Conservation (phyloP, 2,329 filamentous ascomycete species). For the Tolypocladium amazonense region DNA sequence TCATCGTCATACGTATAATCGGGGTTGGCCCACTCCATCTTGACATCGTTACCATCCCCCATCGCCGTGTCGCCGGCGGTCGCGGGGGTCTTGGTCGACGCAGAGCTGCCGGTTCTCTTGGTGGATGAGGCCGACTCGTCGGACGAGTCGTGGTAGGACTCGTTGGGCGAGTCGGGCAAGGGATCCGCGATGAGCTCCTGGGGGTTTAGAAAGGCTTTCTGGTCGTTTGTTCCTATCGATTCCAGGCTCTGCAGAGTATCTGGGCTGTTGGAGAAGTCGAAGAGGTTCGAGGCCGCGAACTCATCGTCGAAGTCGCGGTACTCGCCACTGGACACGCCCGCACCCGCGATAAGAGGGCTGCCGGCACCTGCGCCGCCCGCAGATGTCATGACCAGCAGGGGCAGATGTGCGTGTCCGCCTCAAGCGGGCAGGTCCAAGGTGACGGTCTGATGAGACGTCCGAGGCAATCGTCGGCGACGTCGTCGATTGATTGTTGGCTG, state of each 20-base stretch:
- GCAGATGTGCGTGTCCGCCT: constrained; percentile 8
- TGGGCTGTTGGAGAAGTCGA: constrained; percentile 26
- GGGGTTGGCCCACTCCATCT: constrained; percentile 31
- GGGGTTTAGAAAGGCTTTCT: constrained; percentile 20
- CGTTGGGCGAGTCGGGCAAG: constrained; percentile 30
- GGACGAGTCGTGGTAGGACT: constrained; percentile 36
- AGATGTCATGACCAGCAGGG: constrained; percentile 24
- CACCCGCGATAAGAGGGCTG: constrained; percentile 28
- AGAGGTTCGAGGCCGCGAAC: constrained; percentile 18
- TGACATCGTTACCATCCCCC: constrained; percentile 27
- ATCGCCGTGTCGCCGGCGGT: constrained; percentile 32
- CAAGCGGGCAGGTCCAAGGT: not conserved
- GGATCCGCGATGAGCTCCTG: constrained; percentile 23
- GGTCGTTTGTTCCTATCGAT: constrained; percentile 17
- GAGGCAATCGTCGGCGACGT: not conserved
- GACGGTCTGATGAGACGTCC: not conserved
- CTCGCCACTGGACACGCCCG: constrained; percentile 25
- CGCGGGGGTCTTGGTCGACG: constrained; percentile 32
- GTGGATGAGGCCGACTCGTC: constrained; percentile 40
- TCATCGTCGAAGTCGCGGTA: constrained; percentile 28
- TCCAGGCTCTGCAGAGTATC: constrained; percentile 25
- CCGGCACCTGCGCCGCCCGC: constrained; percentile 18
- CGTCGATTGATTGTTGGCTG: not conserved
- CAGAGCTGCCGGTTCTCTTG: constrained; percentile 35
- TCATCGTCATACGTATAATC: constrained; percentile 26